These are phyloP conservation scores for Bipolaris victoriae DNA, from an alignment of 2,329 filamentous ascomycete species.

Conservation along the genomic window DNA sequence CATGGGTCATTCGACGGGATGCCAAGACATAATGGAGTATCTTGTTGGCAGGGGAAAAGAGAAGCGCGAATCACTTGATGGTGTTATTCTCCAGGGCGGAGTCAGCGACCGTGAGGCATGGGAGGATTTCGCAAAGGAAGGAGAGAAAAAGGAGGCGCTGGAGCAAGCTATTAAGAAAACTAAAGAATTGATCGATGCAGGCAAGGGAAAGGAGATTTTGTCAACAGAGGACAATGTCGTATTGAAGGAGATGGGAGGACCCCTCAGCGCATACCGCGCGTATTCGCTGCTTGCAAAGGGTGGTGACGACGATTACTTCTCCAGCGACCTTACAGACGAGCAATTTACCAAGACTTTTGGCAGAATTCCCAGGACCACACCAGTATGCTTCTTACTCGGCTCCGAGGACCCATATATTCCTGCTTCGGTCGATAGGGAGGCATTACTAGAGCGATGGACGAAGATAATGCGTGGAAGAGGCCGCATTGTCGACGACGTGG, in stretches of 20 bases:
- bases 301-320: slow-evolving; percentile 87
- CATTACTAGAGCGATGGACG: slow-evolving; percentile 64
- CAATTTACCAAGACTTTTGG: slow-evolving; percentile 70
- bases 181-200: slow-evolving; percentile 61
- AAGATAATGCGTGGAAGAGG: slow-evolving; percentile 51
- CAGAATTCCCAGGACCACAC: slow-evolving; percentile 56
- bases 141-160: slow-evolving; percentile 8
- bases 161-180: slow-evolving; percentile 54
- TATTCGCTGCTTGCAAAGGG: slow-evolving; percentile 63
- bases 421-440: slow-evolving; percentile 61
- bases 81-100: slow-evolving; percentile 79
- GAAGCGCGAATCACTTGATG: slow-evolving; percentile 66
- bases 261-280: slow-evolving; percentile 64
- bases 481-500: slow-evolving; percentile 56
- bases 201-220: slow-evolving; percentile 62
- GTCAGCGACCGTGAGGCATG: slow-evolving; percentile 75
- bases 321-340: slow-evolving; percentile 71
- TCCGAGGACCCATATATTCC: slow-evolving; percentile 71
- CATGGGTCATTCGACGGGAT: slow-evolving; percentile 73
- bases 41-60: slow-evolving; percentile 45
- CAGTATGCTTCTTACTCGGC: slow-evolving; percentile 69
- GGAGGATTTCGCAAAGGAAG: slow-evolving; percentile 46
- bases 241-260: slow-evolving; percentile 42
- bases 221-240: slow-evolving; percentile 46
- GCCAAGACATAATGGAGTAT: slow-evolving; percentile 71